Evolutionary conservation across 2,329 filamentous ascomycete species (phyloP).

Genomic region (Fonsecaea erecta): DNA sequence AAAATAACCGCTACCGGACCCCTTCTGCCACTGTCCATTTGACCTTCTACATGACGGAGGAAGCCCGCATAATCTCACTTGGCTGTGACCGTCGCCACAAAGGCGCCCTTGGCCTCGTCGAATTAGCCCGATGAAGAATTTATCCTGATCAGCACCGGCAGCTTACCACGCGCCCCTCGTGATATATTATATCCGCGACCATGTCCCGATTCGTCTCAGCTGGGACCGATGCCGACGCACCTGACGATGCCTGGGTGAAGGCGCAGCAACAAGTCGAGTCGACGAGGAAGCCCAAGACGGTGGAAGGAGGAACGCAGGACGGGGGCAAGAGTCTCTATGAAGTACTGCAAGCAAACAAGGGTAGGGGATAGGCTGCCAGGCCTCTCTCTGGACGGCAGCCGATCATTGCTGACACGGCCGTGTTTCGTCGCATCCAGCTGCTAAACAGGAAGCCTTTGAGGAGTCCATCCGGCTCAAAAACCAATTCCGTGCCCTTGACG

Average conservation of each 20-base stretch:
- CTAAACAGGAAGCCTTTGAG: conserved; percentile 59
- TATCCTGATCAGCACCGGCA: conserved; percentile 9
- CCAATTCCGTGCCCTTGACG: conserved; percentile 57
- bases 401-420: conserved; percentile 48
- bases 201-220: conserved; percentile 55
- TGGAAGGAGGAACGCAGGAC: conserved; percentile 41
- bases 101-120: conserved; percentile 8
- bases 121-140: conserved; percentile 15
- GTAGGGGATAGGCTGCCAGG: conserved; percentile 42
- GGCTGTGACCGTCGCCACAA: neutral
- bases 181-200: conserved; percentile 6
- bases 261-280: conserved; percentile 46
- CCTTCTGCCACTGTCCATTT: neutral
- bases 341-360: conserved; percentile 56
- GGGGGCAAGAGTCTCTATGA: conserved; percentile 56
- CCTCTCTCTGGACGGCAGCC: neutral
- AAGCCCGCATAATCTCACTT: conserved; percentile 7
- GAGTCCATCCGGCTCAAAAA: conserved; percentile 57
- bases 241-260: conserved; percentile 51
- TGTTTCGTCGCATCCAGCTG: conserved; percentile 42
- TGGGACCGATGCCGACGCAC: conserved; percentile 49
- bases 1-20: conserved; percentile 2
- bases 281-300: conserved; percentile 29
- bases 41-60: conserved; percentile 2
- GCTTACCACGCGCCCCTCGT: neutral